phyloP scores from a whole-genome alignment of 2,329 filamentous ascomycete species.

The Myriangium duriaei region DNA sequence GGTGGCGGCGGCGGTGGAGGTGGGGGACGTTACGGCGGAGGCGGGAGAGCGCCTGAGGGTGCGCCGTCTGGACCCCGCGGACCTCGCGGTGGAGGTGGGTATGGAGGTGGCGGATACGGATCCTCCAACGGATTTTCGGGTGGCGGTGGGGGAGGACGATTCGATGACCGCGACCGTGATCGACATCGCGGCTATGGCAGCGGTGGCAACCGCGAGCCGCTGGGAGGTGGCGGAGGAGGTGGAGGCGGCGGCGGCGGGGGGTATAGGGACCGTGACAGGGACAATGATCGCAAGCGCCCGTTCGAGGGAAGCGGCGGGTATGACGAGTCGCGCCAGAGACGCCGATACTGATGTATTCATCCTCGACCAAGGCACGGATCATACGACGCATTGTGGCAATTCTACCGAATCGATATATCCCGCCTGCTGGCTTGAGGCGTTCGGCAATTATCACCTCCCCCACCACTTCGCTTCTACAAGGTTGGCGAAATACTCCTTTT shows the following conservation, averaged over 20 bases:
- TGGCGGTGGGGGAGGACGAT: constrained; percentile 19
- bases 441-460: no score
- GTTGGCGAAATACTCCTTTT: no score
- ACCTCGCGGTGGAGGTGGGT: constrained; percentile 20
- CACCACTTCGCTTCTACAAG: no score
- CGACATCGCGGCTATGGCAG: constrained; percentile 15
- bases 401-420: no score
- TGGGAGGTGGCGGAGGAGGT: constrained; percentile 53
- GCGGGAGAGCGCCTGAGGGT: constrained; percentile 36
- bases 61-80: constrained; percentile 36
- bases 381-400: no score
- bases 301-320: constrained; percentile 60
- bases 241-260: constrained; percentile 34
- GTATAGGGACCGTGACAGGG: constrained; percentile 33
- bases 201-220: constrained; percentile 59
- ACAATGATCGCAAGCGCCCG: constrained; percentile 41
- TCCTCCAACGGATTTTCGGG: constrained; percentile 25
- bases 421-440: no score
- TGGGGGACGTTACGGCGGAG: constrained; percentile 24
- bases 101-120: constrained; percentile 22
- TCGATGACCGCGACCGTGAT: constrained; percentile 11
- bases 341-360: constrained; percentile 51
- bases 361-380: no score
- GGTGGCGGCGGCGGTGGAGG: constrained; percentile 23
- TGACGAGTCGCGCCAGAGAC: constrained; percentile 57